Percentiles rank a stretch among this genome's conserved stretches.
Evolutionary conservation across 169 alveolate species (phyloP).

Genomic region (Cystoisospora suis): DNA sequence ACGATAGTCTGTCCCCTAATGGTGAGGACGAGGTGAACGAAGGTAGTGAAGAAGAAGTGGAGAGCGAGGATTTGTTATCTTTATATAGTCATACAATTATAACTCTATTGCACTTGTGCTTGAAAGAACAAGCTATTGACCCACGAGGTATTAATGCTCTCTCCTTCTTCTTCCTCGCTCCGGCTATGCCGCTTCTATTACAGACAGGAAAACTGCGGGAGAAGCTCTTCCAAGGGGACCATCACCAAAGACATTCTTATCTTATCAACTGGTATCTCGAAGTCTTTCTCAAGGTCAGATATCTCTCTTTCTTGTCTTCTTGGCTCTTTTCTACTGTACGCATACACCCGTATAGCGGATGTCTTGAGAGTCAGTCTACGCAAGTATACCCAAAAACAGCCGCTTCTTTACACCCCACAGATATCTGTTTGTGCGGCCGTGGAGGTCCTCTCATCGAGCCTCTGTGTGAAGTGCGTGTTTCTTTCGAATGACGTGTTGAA

Average conservation of each 20-base stretch:
- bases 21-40: not conserved
- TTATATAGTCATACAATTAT: not conserved
- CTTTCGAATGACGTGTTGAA: too few relatives aligned
- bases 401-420: too few relatives aligned
- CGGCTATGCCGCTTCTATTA: not conserved
- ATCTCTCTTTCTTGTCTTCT: too few relatives aligned
- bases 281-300: not conserved
- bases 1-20: not conserved
- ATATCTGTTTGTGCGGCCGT: too few relatives aligned
- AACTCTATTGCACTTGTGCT: not conserved
- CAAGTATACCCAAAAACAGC: too few relatives aligned
- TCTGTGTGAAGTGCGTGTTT: too few relatives aligned
- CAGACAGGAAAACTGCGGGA: not conserved
- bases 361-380: too few relatives aligned
- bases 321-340: too few relatives aligned
- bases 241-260: not conserved
- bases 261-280: not conserved
- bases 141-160: constrained; percentile 5
- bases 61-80: not conserved
- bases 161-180: not conserved
- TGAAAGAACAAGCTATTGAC: not conserved
- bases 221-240: not conserved
- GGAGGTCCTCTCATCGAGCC: too few relatives aligned
- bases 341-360: too few relatives aligned
- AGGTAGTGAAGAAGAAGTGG: not conserved